Percentiles rank a stretch among this genome's conserved stretches.
phyloP scores from a whole-genome alignment of 2,329 filamentous ascomycete species.

The Alternaria ethzedia region DNA sequence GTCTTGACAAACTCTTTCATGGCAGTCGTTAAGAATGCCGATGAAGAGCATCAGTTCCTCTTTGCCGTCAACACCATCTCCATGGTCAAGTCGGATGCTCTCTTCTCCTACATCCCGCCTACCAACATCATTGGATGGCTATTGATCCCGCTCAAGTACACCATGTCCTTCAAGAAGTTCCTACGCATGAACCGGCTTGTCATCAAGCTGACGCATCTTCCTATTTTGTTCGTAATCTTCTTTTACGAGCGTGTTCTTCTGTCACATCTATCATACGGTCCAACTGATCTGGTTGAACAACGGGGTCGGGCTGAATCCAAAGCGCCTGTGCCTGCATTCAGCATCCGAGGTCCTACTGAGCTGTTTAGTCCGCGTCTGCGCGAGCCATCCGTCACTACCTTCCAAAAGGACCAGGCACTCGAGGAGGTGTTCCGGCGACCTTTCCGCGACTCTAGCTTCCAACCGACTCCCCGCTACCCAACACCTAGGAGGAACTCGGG shows the following conservation, averaged over 20 bases:
- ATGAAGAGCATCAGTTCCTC: slow-evolving; percentile 88
- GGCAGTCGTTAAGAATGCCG: slow-evolving; percentile 90
- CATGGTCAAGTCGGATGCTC: slow-evolving; percentile 96
- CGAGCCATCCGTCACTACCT: slow-evolving; percentile 86
- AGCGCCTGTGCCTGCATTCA: slow-evolving; percentile 58
- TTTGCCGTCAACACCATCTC: slow-evolving; percentile 97
- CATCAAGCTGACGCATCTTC: slow-evolving; percentile 90
- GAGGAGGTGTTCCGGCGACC: slow-evolving; percentile 85
- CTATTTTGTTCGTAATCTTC: slow-evolving; percentile 85
- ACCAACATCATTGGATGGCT: slow-evolving; percentile 92
- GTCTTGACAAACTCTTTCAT: slow-evolving; percentile 98
- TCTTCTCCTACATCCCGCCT: slow-evolving; percentile 93
- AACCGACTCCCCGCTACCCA: slow-evolving; percentile 41
- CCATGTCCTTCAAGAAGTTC: slow-evolving; percentile 80
- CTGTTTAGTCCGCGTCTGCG: slow-evolving; percentile 80
- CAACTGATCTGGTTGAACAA: slow-evolving; percentile 83
- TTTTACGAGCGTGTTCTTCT: slow-evolving; percentile 84
- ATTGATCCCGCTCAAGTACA: slow-evolving; percentile 80
- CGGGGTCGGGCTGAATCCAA: slow-evolving; percentile 65
- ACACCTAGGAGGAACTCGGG: slow-evolving; percentile 73
- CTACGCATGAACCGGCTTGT: slow-evolving; percentile 86
- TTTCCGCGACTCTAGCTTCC: slow-evolving; percentile 63
- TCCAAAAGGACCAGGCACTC: slow-evolving; percentile 85
- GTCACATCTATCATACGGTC: slow-evolving; percentile 76
- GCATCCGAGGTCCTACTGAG: slow-evolving; percentile 51